phyloP scores from a whole-genome alignment of 129 eudicot species.

The Artemisia tridentata region DNA sequence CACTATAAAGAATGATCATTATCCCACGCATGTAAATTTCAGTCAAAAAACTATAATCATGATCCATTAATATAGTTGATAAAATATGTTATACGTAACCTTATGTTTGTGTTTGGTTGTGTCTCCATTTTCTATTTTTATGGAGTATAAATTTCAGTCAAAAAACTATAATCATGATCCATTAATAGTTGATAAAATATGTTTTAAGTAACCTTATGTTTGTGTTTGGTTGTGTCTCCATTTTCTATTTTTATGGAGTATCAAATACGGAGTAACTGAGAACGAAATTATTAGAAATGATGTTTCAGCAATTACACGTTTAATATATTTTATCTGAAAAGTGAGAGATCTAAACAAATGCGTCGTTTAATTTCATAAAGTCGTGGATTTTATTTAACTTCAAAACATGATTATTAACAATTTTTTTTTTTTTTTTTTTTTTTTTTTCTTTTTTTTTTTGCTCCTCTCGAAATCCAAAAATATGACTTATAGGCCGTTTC shows the following conservation, averaged over 20 bases:
- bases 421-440: too few relatives aligned
- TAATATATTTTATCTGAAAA: too few relatives aligned
- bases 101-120: conserved; percentile 12
- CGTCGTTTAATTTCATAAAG: too few relatives aligned
- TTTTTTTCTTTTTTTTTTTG: too few relatives aligned
- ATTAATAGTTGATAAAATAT: neutral
- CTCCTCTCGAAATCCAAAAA: too few relatives aligned
- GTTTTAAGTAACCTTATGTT: neutral
- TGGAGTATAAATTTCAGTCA: neutral
- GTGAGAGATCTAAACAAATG: too few relatives aligned
- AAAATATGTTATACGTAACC: neutral
- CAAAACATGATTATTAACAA: too few relatives aligned
- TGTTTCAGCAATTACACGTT: neutral
- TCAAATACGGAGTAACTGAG: neutral
- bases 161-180: conserved; percentile 7
- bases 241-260: neutral
- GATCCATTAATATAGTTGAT: neutral
- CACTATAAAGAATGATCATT: conserved; percentile 15
- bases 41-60: conserved; percentile 9
- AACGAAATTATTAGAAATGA: neutral
- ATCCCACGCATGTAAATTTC: conserved; percentile 4
- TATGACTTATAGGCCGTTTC: too few relatives aligned
- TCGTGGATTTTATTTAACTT: too few relatives aligned
- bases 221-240: conserved; percentile 15
- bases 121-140: neutral